Conservation (phyloP, 75 land plant genomes). For the Cryptomeria japonica region DNA sequence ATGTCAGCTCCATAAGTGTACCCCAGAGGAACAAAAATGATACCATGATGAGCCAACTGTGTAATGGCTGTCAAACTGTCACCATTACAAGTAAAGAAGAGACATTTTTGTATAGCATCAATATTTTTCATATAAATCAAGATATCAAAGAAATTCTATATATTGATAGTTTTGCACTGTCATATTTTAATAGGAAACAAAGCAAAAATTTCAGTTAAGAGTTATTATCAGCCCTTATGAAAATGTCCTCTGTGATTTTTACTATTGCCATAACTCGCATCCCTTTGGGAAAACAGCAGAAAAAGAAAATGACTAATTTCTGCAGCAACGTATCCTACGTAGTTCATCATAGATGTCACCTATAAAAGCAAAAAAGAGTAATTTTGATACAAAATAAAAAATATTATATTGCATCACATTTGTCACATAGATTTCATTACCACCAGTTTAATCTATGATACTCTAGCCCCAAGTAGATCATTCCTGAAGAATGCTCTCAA, state of each 20-base stretch:
- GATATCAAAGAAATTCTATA: background rate
- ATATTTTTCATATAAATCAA: background rate
- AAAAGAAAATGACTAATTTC: background rate
- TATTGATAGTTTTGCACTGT: background rate
- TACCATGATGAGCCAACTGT: constrained; percentile 72
- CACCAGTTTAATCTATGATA: background rate
- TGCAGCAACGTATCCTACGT: background rate
- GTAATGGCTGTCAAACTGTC: constrained; percentile 70
- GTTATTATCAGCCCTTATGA: background rate
- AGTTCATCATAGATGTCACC: background rate
- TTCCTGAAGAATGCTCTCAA: background rate
- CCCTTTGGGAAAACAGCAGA: background rate
- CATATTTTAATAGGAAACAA: background rate
- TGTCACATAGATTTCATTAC: background rate
- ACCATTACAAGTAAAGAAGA: constrained; percentile 10
- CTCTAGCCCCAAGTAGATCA: background rate
- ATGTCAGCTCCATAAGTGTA: constrained; percentile 70
- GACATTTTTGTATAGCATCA: background rate
- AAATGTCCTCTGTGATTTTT: background rate
- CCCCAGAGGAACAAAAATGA: constrained; percentile 70
- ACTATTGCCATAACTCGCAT: background rate
- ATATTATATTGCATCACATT: background rate
- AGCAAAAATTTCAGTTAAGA: background rate
- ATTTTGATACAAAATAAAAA: background rate
- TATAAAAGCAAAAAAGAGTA: background rate